Evolutionary conservation across 2,329 filamentous ascomycete genomes (phyloP).

Genomic region (Cryphonectria nitschkei): DNA sequence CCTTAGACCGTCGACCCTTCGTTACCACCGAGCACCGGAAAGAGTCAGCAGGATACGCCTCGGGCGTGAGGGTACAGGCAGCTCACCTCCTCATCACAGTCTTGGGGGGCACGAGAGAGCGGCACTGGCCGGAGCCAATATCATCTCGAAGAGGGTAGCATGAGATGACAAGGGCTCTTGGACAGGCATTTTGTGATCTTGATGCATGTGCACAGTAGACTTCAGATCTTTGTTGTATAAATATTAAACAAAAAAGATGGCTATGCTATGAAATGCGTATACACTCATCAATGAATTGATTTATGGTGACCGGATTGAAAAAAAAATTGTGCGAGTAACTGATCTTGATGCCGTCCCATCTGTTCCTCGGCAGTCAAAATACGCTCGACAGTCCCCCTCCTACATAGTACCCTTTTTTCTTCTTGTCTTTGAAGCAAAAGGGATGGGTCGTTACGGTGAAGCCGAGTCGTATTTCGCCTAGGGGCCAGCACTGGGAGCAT

Average conservation of each 20-base stretch:
- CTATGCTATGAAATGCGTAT: background rate
- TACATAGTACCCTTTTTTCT: background rate
- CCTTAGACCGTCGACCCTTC: conserved; percentile 27
- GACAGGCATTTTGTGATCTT: background rate
- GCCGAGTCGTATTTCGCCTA: conserved; percentile 27
- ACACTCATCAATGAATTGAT: background rate
- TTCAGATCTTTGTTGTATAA: background rate
- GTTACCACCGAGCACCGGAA: conserved; percentile 23
- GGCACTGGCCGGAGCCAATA: background rate
- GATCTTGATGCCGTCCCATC: background rate
- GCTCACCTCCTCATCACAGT: background rate
- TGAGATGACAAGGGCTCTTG: background rate
- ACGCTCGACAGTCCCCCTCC: background rate
- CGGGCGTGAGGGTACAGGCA: conserved; percentile 19
- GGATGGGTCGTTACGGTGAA: conserved; percentile 23
- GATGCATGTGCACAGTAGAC: background rate
- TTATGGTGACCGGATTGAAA: background rate
- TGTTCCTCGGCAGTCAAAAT: too few species aligned
- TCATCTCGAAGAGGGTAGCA: background rate
- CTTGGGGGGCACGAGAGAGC: background rate
- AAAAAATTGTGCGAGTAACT: background rate
- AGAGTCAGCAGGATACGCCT: conserved; percentile 23
- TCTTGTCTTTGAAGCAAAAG: background rate
- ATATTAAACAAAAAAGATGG: background rate
- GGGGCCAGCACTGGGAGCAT: conserved; percentile 29